Base-by-base conservation (phyloP, 441 rosid genomes). In the Metrosideros polymorpha region DNA sequence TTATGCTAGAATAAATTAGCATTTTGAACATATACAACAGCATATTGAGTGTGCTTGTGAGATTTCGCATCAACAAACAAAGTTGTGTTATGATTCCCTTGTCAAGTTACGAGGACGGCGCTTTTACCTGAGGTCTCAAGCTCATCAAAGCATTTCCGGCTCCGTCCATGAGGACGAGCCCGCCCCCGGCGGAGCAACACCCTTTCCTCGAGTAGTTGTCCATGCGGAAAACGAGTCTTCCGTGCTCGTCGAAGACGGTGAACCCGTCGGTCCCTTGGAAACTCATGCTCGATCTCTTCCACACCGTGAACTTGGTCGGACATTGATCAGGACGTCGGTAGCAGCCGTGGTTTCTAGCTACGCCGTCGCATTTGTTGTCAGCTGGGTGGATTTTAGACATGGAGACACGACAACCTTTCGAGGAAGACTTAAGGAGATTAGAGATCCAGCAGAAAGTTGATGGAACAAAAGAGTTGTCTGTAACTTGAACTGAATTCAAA, bases 211-310 rank as follows among this genome's bases (percentile, higher is more conserved):
- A 92, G 83, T 93, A 93, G 76, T 93, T 93, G 50, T 93, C 95
- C 5, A 93, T 91, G 24, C 95, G 87, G 83, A 92, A 93, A 5
- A 88, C 92, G 56, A 93, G 71, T 84, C 39, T 90, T 10, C 95
- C 95, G 1, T 56, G 87, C 7, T 86, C 82, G 79, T 93, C 92
- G 54, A 90, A 91, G 4, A 93, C 94, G 0, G 94, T 93, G 89
- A 93, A 93, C 9, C 95, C 95, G 43, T 92, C 93, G 0, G 95
- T 93, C 17, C 95, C 95, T 71, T 93, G 95, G 87, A 93, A 93
- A 79, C 90, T 92, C 94, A 93, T 92, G 91, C 93, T 93, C 15
- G 94, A 91, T 84, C 91, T 90, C 89, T 93, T 92, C 95, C 94
- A 93, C 12, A 93, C 94, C 0, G 95, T 93, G 22, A 91, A 85